Evolutionary conservation across 2,329 filamentous ascomycete genomes (phyloP).

Genomic region (Raffaelea albimanens): DNA sequence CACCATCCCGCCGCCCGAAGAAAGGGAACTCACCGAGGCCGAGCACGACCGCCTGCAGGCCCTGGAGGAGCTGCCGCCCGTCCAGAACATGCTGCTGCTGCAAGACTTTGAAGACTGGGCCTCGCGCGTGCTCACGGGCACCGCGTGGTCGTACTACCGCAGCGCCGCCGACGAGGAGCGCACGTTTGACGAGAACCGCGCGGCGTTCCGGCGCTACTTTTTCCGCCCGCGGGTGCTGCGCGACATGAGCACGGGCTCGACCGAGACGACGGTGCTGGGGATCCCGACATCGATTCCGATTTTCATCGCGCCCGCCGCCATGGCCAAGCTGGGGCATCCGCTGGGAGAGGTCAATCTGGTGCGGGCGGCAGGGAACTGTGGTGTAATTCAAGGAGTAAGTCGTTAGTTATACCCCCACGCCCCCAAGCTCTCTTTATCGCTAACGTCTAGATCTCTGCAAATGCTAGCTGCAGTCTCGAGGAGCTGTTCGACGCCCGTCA

Average conservation of each 20-base stretch:
- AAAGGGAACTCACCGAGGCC: constrained; percentile 2
- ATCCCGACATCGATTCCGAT: constrained; percentile 7
- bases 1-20: neutral
- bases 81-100: constrained; percentile 2
- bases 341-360: constrained; percentile 11
- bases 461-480: constrained; percentile 8
- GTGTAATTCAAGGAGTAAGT: constrained; percentile 4
- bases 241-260: constrained; percentile 5
- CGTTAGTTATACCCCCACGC: neutral
- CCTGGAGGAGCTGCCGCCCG: constrained; percentile 4
- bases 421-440: neutral
- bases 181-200: constrained; percentile 4
- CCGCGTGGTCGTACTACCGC: constrained; percentile 8
- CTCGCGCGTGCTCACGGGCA: constrained; percentile 3
- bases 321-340: constrained; percentile 13
- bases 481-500: constrained; percentile 1
- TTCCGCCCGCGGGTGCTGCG: constrained; percentile 12
- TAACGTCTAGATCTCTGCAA: constrained; percentile 4
- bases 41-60: constrained; percentile 1
- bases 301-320: constrained; percentile 12
- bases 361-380: constrained; percentile 2
- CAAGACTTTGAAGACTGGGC: constrained; percentile 8
- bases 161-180: constrained; percentile 5
- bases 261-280: constrained; percentile 4
- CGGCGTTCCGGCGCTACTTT: constrained; percentile 8